Evolutionary conservation across 1,139 yeast species (phyloP), one percentile per base, ranked within the genome.

Genomic region (Debaryomycetaceae sp.): DNA sequence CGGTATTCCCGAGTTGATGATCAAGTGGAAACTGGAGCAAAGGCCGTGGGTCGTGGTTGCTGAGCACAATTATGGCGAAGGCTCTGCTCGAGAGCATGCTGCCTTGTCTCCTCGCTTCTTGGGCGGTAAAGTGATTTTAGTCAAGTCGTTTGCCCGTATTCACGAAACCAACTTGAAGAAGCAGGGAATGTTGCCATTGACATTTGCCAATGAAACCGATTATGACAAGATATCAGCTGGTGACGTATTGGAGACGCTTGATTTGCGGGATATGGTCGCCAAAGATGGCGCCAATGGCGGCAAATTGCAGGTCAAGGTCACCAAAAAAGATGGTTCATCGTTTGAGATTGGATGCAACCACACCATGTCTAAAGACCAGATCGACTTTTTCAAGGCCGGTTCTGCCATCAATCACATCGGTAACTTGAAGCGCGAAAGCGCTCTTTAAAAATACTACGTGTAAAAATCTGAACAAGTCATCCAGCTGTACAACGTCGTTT

Each of bases 11-110:
- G 97, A 85, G 45, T 69, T 87, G 35, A 87, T 90, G 97, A 80
- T 78, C 58, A 81, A 82, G 52, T 90, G 96, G 96, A 87, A 87
- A 57, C 63, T 73, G 27, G 92, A 83, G 38, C 45, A 58, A 6
- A 72, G 83, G 44, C 92, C 94, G 13, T 90, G 98, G 98, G 70
- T 76, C 39, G 96, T 90, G 28, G 80, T 90, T 38, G 98, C 96
- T 30, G 98, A 87, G 52, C 95, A 90, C 53, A 90, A 90, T 61
- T 90, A 87, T 47, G 98, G 98, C 57, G 98, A 90, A 65, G 98
- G 98, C 40, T 85, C 96, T 32, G 96, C 98, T 15, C 81, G 98
- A 68, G 98, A 90, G 55, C 98, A 90, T 50, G 98, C 98, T 31
- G 98, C 98, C 4, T 65, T 90, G 48, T 83, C 92, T 25, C 98